A percentile compares a stretch with the other conserved stretches of the same genome.
Conservation (phyloP, 176 grass and related monocot species). For the Echinochloa phyllopogon region DNA sequence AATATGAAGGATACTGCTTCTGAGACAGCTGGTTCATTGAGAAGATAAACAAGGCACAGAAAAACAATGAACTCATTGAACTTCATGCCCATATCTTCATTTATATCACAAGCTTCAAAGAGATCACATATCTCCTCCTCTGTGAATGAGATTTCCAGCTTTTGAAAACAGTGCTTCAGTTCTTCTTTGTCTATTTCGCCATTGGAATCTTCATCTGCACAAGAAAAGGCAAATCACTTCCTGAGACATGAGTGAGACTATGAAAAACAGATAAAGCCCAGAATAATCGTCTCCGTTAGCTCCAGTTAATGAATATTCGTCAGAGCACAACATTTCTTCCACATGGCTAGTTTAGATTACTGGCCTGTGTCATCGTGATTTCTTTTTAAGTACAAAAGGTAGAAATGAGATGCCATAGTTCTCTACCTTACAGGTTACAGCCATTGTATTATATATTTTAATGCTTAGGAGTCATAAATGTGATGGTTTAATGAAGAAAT, state of each 20-base stretch:
- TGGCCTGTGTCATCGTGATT: neutral
- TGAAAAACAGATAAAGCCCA: neutral
- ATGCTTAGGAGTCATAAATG: neutral
- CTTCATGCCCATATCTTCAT: slow-evolving; percentile 90
- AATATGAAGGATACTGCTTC: slow-evolving; percentile 86
- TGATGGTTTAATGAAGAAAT: neutral
- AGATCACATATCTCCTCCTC: slow-evolving; percentile 84
- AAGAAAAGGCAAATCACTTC: neutral
- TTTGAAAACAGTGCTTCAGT: slow-evolving; percentile 78
- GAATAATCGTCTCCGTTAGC: neutral
- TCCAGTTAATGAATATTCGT: neutral
- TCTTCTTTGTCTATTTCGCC: slow-evolving; percentile 90
- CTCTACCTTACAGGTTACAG: neutral
- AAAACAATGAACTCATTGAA: slow-evolving; percentile 98
- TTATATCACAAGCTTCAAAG: slow-evolving; percentile 92
- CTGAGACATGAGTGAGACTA: slow-evolving; percentile 15
- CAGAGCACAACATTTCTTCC: neutral
- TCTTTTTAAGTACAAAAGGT: neutral
- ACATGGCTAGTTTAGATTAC: neutral
- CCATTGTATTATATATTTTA: neutral
- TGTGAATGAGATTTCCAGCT: slow-evolving; percentile 74
- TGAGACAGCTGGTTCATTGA: slow-evolving; percentile 69
- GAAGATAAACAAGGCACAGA: slow-evolving; percentile 93
- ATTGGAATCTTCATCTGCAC: slow-evolving; percentile 93
- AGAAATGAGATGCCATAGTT: neutral